Evolutionary conservation across 257 asterid genomes (phyloP), one percentile per base, ranked within the genome.

Genomic region (Henckelia pumila): DNA sequence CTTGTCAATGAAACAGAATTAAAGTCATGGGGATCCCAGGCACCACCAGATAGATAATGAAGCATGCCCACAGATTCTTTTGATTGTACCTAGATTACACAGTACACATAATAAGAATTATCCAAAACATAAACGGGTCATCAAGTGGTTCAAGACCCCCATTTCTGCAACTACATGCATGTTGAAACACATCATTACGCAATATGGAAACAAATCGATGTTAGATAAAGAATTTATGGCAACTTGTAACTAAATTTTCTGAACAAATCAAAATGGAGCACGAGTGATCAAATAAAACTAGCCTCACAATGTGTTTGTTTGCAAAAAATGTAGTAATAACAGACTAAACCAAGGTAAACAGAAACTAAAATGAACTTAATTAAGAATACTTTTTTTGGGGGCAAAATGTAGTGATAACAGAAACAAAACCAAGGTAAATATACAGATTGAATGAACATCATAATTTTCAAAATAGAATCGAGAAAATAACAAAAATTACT

Each of bases 11-110:
- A 84, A 71, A 89, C 66, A 23, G 77, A 58, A 79, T 88, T 88
- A 76, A 73, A 81, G 67, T 92, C 98, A 44, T 89, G 97, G 32
- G 98, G 95, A 85, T 92, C 98, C 98, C 98, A 92, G 55, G 97
- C 94, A 71, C 98, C 97, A 22, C 98, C 89, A 69, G 93, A 88
- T 85, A 92, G 76, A 71, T 69, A 72, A 64, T 88, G 92, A 67
- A 80, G 92, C 84, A 85, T 73, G 67, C 97, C 96, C 47, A 91
- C 91, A 52, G 98, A 88, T 84, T 83, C 92, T 81, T 85, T 87
- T 60, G 97, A 78, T 76, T 83, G 98, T 75, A 92, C 97, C 98
- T 92, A 83, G 77, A 88, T 82, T 80, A 76, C 74, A 82, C 56
- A 85, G 75, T 79, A 83, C 79, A 71, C 71, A 68, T 84, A 84